Base-by-base conservation (phyloP, 1,284 basidiomycete species). In the Apiotrichum akiyoshidainum region DNA sequence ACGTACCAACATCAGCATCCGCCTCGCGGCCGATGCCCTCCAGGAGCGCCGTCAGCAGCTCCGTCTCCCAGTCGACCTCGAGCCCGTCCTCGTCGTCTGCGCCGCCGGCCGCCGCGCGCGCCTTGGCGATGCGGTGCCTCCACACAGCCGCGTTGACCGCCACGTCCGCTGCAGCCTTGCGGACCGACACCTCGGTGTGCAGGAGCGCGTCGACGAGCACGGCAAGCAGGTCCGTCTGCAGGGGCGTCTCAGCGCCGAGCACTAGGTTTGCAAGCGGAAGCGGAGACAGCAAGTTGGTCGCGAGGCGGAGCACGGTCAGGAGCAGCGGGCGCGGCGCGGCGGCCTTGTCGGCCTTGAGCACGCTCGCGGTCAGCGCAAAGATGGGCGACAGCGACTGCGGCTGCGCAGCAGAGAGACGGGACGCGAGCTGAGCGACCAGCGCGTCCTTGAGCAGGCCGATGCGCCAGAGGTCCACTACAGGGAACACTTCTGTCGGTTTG, bases 391-490 rank as follows among this genome's bases (percentile, higher is more conserved):
- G 16, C 82, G 69, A 89, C 79, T 40, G 26, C 87, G 83, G 5
- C 88, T 68, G 2, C 84, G 67, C 67, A 81, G 83, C 71, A 26
- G 68, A 64, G n/a, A 68, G 42, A 33, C 59, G 75, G 41, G 71
- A 41, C 8, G 83, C 79, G 44, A 80, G 80, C 81, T 83, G 85
- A 0, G 79, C 75, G 0, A 83, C 81, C 10, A 87, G 81, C 0
- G 79, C 71, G 0, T 82, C 79, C 71, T 90, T 85, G 33, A 92
- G 81, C 10, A 90, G 73, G 0, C 86, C 87, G 1, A 94, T 80
- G 1, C 91, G 83, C 89, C 89, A 92, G 59, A 93, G 81, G 69
- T 94, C 92, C 11, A 87, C 83, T 1, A 92, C 72, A 0, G 92
- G 91, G 78, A 93, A 94, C 12, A 91, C 80, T 46, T 85, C 80